phyloP scores from a whole-genome alignment of 345 rosid genomes.

The Boechera stricta region DNA sequence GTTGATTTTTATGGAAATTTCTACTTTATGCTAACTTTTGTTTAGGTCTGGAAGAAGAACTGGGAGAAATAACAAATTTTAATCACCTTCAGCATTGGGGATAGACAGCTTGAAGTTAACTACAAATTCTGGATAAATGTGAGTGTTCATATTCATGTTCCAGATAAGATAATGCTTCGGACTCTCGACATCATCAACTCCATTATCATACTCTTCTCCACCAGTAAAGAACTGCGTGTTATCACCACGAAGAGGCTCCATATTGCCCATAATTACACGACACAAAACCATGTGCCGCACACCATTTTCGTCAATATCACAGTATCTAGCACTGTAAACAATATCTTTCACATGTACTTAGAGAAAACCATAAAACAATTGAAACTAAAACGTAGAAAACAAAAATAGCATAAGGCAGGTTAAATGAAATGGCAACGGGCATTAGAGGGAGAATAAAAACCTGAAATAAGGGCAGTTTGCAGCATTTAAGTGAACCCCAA shows the following conservation, averaged over 20 bases:
- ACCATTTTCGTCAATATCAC: constrained; percentile 92
- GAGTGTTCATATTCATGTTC: constrained; percentile 88
- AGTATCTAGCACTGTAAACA: constrained; percentile 68
- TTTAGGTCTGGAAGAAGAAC: constrained; percentile 16
- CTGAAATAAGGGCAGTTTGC: constrained; percentile 59
- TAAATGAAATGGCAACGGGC: background rate
- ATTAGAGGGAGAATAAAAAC: constrained; percentile 42
- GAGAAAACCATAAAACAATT: constrained; percentile 1
- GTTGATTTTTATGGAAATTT: constrained; percentile 36
- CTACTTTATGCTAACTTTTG: background rate
- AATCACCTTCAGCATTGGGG: constrained; percentile 52
- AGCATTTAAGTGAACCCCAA: constrained; percentile 76
- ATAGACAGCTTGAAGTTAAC: constrained; percentile 79
- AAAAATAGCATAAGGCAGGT: background rate
- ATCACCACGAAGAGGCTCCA: constrained; percentile 66
- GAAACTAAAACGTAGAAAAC: background rate
- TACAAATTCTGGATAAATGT: constrained; percentile 80
- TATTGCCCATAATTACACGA: constrained; percentile 86
- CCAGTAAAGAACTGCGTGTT: constrained; percentile 57
- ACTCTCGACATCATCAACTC: constrained; percentile 73
- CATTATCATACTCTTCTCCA: constrained; percentile 71
- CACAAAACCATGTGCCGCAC: constrained; percentile 67
- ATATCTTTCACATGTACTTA: constrained; percentile 40
- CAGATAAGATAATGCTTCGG: constrained; percentile 70
- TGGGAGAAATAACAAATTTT: constrained; percentile 2